Base-by-base conservation (phyloP, 257 asterid species). In the Solanum commersonii region DNA sequence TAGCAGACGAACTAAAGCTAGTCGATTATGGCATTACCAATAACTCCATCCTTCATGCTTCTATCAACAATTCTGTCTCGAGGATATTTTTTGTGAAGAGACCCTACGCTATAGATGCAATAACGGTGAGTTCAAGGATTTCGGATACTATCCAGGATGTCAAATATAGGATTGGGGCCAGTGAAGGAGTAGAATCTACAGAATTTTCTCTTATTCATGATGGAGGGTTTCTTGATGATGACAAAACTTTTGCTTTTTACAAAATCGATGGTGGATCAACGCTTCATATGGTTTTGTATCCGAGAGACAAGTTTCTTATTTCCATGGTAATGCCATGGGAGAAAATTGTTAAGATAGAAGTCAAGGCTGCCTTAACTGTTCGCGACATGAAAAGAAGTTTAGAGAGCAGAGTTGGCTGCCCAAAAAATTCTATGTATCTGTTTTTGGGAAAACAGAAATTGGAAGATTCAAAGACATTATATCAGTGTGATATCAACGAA, bases 221-320 rank as follows among this genome's bases (percentile, higher is more conserved):
- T 22, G 92, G 91, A 49, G 86, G 70, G 83, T 10, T n/a, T 14
- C 91, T 91, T 74, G 84, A 88, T 16, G 90, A 86, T 73, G 87
- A 89, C 25, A 70, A 18, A 74, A 91, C 89, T 27, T 86, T 88
- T 31, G 82, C 8, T 31, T 63, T 72, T 71, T 90, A 88, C 35
- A 65, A 67, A 18, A 88, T 89, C 59, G 38, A 37, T 9, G 35
- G 29, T 6, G 68, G 31, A 70, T 76, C 93, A 31, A 89, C 52
- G 3, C 89, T 91, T 87, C 88, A 91, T 31, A 83, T 89, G 88
- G 31, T 84, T 42, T 40, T 44, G 38, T 15, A 49, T 13, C 89
- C 89, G 0, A 87, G 74, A 44, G 65, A 82, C 22, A 31, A 8
- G 27, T 60, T 89, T 35, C 71, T 82, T 46, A 25, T 91, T 85